These are phyloP conservation scores for Entoloma clypeatum DNA, from an alignment of 1,284 basidiomycete genomes.

Conservation along the genomic window DNA sequence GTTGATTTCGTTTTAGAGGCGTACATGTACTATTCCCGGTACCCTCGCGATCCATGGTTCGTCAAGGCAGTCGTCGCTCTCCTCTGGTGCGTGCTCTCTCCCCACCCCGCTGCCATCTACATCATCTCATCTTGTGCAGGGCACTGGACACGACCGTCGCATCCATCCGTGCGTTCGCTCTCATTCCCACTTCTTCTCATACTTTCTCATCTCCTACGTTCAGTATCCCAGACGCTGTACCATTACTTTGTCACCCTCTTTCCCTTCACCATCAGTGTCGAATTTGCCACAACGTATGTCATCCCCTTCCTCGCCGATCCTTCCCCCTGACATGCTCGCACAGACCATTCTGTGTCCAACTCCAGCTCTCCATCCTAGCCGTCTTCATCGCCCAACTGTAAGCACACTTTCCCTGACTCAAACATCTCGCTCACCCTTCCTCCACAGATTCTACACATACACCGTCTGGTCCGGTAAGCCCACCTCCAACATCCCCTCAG, in stretches of 20 bases:
- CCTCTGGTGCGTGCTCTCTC: constrained; percentile 7
- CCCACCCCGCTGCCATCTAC: not conserved
- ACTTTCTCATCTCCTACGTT: not conserved
- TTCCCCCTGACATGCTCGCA: not conserved
- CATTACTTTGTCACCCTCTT: constrained; percentile 18
- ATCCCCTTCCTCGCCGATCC: not conserved
- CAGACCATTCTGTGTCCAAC: constrained; percentile 13
- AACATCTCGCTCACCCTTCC: not conserved
- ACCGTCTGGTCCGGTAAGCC: constrained; percentile 14
- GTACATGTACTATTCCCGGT: constrained; percentile 19
- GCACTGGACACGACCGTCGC: constrained; percentile 14
- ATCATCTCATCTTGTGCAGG: constrained; percentile 7
- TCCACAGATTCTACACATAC: constrained; percentile 13
- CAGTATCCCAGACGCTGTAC: constrained; percentile 19
- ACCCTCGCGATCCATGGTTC: constrained; percentile 14
- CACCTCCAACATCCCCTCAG: not conserved
- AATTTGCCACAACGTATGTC: constrained; percentile 16
- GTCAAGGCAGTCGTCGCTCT: constrained; percentile 12
- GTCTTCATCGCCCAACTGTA: constrained; percentile 17
- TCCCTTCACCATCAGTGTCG: constrained; percentile 14
- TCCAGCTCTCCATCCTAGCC: not conserved
- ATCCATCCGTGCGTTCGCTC: constrained; percentile 12
- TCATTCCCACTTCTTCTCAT: not conserved
- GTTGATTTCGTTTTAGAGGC: constrained; percentile 10
- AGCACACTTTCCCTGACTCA: not conserved